Evolutionary conservation across 139 green algal genomes (phyloP), one percentile per base, ranked within the genome.

Genomic region (Tetradesmus lagerheimii): DNA sequence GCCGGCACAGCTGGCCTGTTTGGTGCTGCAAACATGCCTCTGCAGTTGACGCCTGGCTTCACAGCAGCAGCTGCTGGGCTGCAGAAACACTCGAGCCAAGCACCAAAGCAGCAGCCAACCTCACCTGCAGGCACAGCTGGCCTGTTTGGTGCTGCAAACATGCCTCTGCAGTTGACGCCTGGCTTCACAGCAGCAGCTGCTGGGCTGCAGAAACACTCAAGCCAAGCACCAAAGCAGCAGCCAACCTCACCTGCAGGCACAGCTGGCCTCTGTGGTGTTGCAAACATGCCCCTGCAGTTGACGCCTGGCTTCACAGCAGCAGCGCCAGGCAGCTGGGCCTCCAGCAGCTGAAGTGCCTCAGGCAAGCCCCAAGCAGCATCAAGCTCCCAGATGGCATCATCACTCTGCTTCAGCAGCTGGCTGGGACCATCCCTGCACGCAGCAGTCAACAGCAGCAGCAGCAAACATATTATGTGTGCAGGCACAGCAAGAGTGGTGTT

Each of bases 271-370:
- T 35, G 82, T n/a, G 38, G 29, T 5, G 23, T 74, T 20, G 23
- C 50, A 76, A 98, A 97, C 15, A 92, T 71, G 29, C 95, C 96
- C 27, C 93, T 39, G 91, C 96, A 98, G 94, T 97, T 97, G 35
- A 94, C 78, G 2, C 92, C 88, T 2, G 96, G 94, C 23, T 0
- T 39, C 12, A 98, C 81, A 23, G 23, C n/a, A 0, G 47, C 37
- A 8, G 91, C 93, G 1, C 90, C 93, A 43, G 83, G 83, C 41
- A 96, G 20, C 31, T 93, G 85, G 1, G 43, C 20, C 25, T 86
- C 86, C 27, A 98, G 82, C 47, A 93, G 47, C 8, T 81, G 25
- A 45, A 98, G 91, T 34, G 90, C 93, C 4, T 62, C 83, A 31
- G 91, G 71, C 3, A 94, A 77, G 34, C 92, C 39, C 18, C 67